Conservation (phyloP, 2,329 filamentous ascomycete species). For the Penicillium decumbens region DNA sequence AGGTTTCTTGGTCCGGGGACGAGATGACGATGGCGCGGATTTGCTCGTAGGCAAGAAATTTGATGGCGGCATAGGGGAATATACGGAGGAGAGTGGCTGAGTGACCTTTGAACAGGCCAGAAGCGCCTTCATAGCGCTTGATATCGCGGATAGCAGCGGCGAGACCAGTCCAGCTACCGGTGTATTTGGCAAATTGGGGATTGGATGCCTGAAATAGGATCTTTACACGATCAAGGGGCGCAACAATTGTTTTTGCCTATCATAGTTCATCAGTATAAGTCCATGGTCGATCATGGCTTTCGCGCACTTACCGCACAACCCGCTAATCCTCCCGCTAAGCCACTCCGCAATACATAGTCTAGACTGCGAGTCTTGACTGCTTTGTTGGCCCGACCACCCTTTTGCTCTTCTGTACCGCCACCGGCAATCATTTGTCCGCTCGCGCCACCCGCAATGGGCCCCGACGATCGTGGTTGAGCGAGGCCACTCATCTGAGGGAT, state of each 20-base stretch:
- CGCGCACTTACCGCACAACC: not conserved
- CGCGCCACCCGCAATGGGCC: constrained; percentile 18
- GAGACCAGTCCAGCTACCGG: constrained; percentile 81
- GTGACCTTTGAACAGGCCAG: constrained; percentile 85
- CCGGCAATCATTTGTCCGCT: constrained; percentile 15
- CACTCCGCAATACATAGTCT: not conserved
- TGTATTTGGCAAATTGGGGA: constrained; percentile 89
- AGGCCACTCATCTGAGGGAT: constrained; percentile 31
- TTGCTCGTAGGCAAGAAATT: constrained; percentile 97
- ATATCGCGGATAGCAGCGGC: constrained; percentile 80
- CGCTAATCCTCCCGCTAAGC: not conserved
- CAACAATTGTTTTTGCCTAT: constrained; percentile 91
- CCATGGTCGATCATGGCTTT: not conserved
- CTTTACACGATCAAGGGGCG: constrained; percentile 93
- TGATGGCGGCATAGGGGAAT: constrained; percentile 96
- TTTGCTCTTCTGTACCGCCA: constrained; percentile 13
- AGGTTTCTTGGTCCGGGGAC: constrained; percentile 68
- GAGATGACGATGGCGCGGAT: constrained; percentile 76
- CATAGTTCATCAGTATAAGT: constrained; percentile 3
- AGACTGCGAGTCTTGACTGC: not conserved
- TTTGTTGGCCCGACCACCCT: constrained; percentile 37
- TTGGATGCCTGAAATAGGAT: constrained; percentile 97
- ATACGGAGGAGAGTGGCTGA: constrained; percentile 90
- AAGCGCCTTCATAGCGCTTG: constrained; percentile 65
- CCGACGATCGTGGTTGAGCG: constrained; percentile 22